Base-by-base conservation (phyloP, 163 green algal genomes). In the Smithsoniella earleae region DNA sequence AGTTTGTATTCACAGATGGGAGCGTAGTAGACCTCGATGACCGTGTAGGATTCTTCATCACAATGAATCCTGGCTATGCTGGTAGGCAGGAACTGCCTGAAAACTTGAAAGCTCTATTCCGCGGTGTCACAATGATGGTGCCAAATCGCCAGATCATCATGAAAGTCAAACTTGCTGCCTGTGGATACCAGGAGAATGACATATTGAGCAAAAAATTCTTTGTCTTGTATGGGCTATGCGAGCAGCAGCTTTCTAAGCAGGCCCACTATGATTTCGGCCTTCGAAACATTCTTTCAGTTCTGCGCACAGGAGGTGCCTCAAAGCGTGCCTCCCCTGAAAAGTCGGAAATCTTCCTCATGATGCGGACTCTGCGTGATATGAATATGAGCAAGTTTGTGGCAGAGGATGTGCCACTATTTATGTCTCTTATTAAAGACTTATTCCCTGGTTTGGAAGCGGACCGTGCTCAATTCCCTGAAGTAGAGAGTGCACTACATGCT, bases 301-400 rank as follows among this genome's bases (percentile, higher is more conserved):
- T 98, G 79, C 88, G 92, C 62, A 95, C 90, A 0, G 88, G 87
- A 27, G 92, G 92, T 54, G 82, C 89, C 8, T 89, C 86, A 30
- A 96, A 96, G 84, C 87, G 92, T 66, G 81, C 83, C 58, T 89
- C 86, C 76, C 89, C 91, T 27, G 86, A 94, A 66, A 92, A 90
- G 84, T 84, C 66, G 2, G 87, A 91, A 79, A 77, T 77, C 4
- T 82, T 81, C 58, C 81, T 96, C 16, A 91, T 97, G 82, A 96
- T 97, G 91, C 83, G 89, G 52, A 95, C 88, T 52, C 82, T 97
- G 77, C 85, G 90, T 31, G 92, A 98, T 83, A 96, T 97, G 92
- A 98, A 98, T 83, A 94, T 96, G 87, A 90, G 80, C 85, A 98
- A 97, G 82, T 96, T 95, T 78, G 89, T 96, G 73, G 89, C 90